Evolutionary conservation across 176 grass and related monocot species (phyloP), one percentile per base, ranked within the genome.

Genomic region (Phragmites australis): DNA sequence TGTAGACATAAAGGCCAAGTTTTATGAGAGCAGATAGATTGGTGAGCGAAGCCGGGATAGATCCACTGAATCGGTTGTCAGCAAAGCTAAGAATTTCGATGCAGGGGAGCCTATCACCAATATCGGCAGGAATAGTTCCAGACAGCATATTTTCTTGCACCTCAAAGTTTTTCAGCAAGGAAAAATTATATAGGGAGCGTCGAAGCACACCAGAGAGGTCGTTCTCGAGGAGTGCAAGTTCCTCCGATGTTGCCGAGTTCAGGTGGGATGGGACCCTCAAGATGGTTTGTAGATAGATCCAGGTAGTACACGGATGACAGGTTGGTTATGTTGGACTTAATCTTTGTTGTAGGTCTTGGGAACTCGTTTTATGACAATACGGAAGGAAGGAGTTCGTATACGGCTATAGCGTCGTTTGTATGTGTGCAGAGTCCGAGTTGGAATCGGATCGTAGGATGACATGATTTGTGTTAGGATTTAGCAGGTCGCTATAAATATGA

Each of bases 161-260:
- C 9, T 11, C 1, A 4, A 78, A 12, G 4, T 7, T 6, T 8
- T 11, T 48, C 43, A 82, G n/a, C 2, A 8, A 21, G 0, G 80
- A 74, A 3, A 82, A 11, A 22, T 81, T 81, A 53, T 81, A 70
- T 0, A 81, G 13, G 2, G 52, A 48, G 18, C 47, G 47, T 15
- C 52, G 53, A 47, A 70, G 66, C 26, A 48, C 52, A 17, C 79
- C 66, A 1, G 25, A 60, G 41, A 71, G 79, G 41, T n/a, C 23
- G 27, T 81, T 81, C 1, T 23, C 15, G 21, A 1, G 5, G 25
- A 81, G 40, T 0, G 1, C 6, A 18, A 81, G 42, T 52, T 6
- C 53, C 26, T 23, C 0, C 7, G 11, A 60, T 60, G 10, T 16
- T 60, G 44, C 80, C 44, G 5, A 82, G 31, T 6, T 23, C 55